phyloP scores from a whole-genome alignment of 306 rosid species.

The Purshia tridentata region DNA sequence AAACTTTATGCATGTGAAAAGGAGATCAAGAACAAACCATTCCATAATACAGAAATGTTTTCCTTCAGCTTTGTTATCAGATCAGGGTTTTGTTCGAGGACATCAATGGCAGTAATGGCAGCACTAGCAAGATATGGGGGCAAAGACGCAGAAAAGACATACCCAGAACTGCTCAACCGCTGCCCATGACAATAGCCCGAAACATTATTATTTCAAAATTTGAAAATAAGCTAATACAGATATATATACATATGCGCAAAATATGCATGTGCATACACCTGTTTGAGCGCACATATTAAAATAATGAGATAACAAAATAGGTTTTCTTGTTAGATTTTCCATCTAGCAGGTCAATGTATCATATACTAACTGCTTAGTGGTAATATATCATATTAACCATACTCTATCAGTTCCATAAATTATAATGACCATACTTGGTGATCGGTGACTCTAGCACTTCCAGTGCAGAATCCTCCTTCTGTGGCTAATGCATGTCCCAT shows the following conservation, averaged over 20 bases:
- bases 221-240: not conserved
- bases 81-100: slow-evolving; percentile 79
- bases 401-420: slow-evolving; percentile 14
- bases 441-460: slow-evolving; percentile 87
- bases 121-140: slow-evolving; percentile 98
- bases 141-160: slow-evolving; percentile 94
- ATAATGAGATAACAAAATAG: not conserved
- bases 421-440: slow-evolving; percentile 72
- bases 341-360: slow-evolving; percentile 9
- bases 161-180: slow-evolving; percentile 97
- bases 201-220: slow-evolving; percentile 29
- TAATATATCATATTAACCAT: not conserved
- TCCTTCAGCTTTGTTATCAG: slow-evolving; percentile 66
- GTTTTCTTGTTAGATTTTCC: slow-evolving; percentile 5
- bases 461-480: slow-evolving; percentile 99
- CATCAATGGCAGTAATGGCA: slow-evolving; percentile 81
- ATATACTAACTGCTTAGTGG: not conserved
- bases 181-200: slow-evolving; percentile 37
- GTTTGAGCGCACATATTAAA: not conserved
- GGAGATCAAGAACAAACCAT: slow-evolving; percentile 57
- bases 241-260: not conserved
- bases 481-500: slow-evolving; percentile 97
- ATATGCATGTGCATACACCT: not conserved
- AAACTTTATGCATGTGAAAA: not conserved
- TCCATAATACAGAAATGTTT: slow-evolving; percentile 58